Evolutionary conservation across 306 rosid genomes (phyloP), one percentile per base, ranked within the genome.

Genomic region (Prunus mira): DNA sequence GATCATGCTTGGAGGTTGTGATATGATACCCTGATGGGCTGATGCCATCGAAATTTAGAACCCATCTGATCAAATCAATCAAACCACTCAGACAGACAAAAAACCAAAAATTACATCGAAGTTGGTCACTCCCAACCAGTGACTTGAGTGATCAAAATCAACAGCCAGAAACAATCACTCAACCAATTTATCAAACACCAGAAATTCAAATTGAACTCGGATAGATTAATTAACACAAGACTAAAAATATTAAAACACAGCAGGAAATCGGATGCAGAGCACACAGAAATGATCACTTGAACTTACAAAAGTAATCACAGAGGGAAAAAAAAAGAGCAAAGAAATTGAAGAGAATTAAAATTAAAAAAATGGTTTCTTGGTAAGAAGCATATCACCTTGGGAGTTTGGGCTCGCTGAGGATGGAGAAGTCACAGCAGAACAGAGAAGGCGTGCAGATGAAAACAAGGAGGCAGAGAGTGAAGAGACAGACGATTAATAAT

Each of bases 401-500:
- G 25, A 38, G 43, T 38, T 38, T 51, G 17, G 17, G 60, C 47
- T 61, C 9, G 28, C 3, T 6, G 77, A 61, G 28, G 45, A 25
- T 58, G 18, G 25, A 15, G 77, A 45, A 57, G 57, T 38, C 56
- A 6, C 45, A 27, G 45, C 34, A 70, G 47, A 54, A 58, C 62
- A 70, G 63, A 70, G 34, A 70, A 6, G 58, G 10, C 63, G 74
- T 51, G 62, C 4, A 70, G 74, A 70, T 47, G 4, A 70, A 69
- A 49, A 41, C 22, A 41, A 72, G 47, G 19, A 73, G n/a, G 54
- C 9, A 46, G 28, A 15, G 43, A 61, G 22, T 10, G 77, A 61
- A 34, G 18, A 57, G 58, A 27, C 41, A 47, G 41, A 15, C 58
- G 72, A 67, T 0, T 6, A 72, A 13, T 73, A 47, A 73, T 73